Evolutionary conservation across 805 yeast species (phyloP).

Genomic region (Ogataea polymorpha): DNA sequence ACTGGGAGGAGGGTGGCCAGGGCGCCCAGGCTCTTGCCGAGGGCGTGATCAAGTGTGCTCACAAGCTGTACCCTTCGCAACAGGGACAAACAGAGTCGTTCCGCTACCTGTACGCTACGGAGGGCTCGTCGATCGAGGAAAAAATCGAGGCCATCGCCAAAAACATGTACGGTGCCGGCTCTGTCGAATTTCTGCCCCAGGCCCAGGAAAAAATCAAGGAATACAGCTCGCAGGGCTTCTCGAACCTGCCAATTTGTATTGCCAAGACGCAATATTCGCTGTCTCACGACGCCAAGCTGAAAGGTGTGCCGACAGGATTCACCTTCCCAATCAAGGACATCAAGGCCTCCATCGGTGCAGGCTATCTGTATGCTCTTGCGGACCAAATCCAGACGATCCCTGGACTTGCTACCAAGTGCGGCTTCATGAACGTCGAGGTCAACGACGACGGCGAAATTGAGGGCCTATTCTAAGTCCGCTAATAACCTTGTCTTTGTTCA

Average conservation of each 20-base stretch:
- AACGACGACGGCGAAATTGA: conserved; percentile 87
- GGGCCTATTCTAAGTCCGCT: conserved; percentile 64
- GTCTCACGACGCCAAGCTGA: conserved; percentile 88
- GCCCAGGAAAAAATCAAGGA: conserved; percentile 80
- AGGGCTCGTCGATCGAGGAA: conserved; percentile 66
- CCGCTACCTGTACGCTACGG: conserved; percentile 66
- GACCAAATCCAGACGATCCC: conserved; percentile 98
- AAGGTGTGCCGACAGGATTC: conserved; percentile 94
- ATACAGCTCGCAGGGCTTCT: conserved; percentile 85
- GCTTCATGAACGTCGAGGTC: conserved; percentile 96
- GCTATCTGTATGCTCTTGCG: conserved; percentile 92
- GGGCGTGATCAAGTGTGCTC: conserved; percentile 73
- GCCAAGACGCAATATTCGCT: conserved; percentile 97
- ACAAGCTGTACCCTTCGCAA: conserved; percentile 37
- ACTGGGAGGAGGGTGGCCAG: conserved; percentile 93
- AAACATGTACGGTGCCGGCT: conserved; percentile 90
- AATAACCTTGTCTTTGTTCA: conserved; percentile 7
- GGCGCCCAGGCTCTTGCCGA: conserved; percentile 86
- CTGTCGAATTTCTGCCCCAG: conserved; percentile 74
- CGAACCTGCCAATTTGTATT: conserved; percentile 88
- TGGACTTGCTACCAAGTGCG: conserved; percentile 93
- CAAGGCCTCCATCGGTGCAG: conserved; percentile 94
- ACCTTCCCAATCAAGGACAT: conserved; percentile 92
- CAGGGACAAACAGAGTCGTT: conserved; percentile 42
- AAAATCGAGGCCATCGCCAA: conserved; percentile 77